Base-by-base conservation (phyloP, 192 early-diverging fungal genomes). In the Entomortierella parvispora region DNA sequence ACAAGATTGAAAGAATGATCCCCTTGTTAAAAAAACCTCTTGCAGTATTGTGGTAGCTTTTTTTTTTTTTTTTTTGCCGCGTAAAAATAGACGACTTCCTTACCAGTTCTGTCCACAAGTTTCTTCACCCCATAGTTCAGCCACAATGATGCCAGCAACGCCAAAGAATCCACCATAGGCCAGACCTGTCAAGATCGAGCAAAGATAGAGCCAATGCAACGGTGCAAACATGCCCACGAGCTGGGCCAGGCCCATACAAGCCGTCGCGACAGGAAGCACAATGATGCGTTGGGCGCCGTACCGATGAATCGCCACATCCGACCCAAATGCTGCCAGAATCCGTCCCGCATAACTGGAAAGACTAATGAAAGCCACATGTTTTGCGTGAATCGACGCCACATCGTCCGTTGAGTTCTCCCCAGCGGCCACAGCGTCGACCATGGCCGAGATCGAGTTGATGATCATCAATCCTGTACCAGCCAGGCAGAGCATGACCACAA, bases 61-160 rank as follows among this genome's bases (percentile, higher is more conserved):
- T n/a, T n/a, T n/a, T n/a, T n/a, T n/a, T n/a, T n/a, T n/a, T n/a
- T n/a, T n/a, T n/a, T n/a, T n/a, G n/a, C n/a, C n/a, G n/a, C n/a
- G n/a, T n/a, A n/a, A n/a, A n/a, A n/a, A n/a, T n/a, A n/a, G n/a
- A n/a, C n/a, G n/a, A n/a, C n/a, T n/a, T n/a, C 17, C 65, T 20
- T 64, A 77, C 74, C 74, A 77, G 54, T 77, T 77, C 50, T 77
- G 74, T 29, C 74, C 74, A 44, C 74, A 77, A 8, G 66, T 64
- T 11, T 58, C 65, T 49, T 48, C 60, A 4, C 74, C 74, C 74
- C 74, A 77, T 5, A 77, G 43, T 55, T 77, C 74, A 1, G 74
- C 74, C 22, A 77, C 74, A 64, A 77, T 68, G 42, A 46, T 77
- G 11, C 66, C 66, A 18, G 74, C 74, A 18, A 77, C 61, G 10